phyloP scores from a whole-genome alignment of 2,329 filamentous ascomycete genomes.

The Calonectria pteridis region DNA sequence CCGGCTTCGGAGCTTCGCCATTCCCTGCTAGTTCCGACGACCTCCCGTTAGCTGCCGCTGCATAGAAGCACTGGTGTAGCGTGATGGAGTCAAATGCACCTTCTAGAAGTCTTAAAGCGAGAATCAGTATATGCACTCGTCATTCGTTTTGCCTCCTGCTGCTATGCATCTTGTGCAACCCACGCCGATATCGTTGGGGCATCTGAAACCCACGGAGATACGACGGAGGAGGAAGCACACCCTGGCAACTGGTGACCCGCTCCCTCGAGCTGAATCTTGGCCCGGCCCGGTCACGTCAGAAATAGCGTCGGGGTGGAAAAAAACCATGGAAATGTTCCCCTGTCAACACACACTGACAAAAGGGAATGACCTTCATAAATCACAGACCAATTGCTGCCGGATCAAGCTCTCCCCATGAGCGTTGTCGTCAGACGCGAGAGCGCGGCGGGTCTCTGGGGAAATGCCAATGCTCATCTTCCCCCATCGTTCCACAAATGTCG shows the following conservation, averaged over 20 bases:
- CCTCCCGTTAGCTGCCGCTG: neutral
- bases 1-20: neutral
- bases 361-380: constrained; percentile 12
- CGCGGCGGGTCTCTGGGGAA: neutral
- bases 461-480: neutral
- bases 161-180: neutral
- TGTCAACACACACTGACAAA: neutral
- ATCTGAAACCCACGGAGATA: constrained; percentile 1
- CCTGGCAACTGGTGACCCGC: neutral
- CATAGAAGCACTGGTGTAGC: neutral
- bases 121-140: no score
- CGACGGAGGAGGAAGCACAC: neutral
- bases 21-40: constrained; percentile 8
- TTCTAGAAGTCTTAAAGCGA: neutral
- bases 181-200: neutral
- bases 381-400: neutral
- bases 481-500: neutral
- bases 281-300: constrained; percentile 6
- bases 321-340: neutral
- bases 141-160: neutral
- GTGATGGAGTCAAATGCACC: neutral
- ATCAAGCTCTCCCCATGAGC: neutral
- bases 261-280: neutral
- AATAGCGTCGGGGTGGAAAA: neutral
- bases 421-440: neutral